Conservation (phyloP, 306 rosid species). For the Vigna trinervia region DNA sequence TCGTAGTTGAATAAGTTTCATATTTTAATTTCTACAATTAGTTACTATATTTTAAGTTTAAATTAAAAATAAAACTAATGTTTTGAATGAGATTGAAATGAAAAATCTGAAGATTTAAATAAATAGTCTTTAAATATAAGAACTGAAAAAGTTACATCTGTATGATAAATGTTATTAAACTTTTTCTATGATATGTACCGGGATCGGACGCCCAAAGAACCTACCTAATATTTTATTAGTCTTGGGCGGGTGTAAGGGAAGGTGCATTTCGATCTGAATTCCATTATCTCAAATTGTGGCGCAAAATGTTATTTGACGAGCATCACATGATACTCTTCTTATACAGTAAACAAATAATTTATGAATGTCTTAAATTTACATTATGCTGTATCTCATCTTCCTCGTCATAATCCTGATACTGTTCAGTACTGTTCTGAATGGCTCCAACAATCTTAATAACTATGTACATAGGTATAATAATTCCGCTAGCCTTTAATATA, state of each 20-base stretch:
- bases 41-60: too few species aligned
- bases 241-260: not conserved
- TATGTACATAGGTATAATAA: constrained; percentile 83
- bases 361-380: constrained; percentile 43
- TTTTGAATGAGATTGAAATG: too few species aligned
- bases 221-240: not conserved
- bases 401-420: constrained; percentile 53
- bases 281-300: constrained; percentile 32
- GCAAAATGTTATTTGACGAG: constrained; percentile 41
- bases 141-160: too few species aligned
- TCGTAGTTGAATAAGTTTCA: too few species aligned
- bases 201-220: not conserved
- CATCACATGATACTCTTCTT: constrained; percentile 52
- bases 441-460: constrained; percentile 59
- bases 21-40: too few species aligned
- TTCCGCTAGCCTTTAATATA: constrained; percentile 72
- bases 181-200: not conserved
- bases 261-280: constrained; percentile 29
- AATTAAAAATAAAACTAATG: too few species aligned
- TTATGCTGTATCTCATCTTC: constrained; percentile 44
- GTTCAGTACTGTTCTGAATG: constrained; percentile 53
- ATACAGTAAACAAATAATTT: constrained; percentile 40
- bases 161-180: too few species aligned
- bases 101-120: too few species aligned
- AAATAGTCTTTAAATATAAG: too few species aligned